Conservation (phyloP, 108 stramenopile species). For the Nannochloropsis granulata region DNA sequence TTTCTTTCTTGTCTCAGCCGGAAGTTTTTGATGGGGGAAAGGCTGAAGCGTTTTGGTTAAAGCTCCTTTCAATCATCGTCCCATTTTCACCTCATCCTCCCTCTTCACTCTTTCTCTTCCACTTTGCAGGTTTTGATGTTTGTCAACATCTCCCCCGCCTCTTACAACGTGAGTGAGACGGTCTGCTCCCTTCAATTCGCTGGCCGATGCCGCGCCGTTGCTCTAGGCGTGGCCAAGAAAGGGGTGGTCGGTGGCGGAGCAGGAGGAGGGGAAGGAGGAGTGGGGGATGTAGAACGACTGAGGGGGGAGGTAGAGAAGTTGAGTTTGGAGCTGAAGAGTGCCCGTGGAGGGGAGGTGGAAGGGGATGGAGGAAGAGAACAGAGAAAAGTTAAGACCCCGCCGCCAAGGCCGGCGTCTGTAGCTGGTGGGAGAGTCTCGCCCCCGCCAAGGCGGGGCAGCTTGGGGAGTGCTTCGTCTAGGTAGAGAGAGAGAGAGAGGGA, state of each 20-base stretch:
- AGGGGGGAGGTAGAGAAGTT: neutral
- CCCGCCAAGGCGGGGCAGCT: neutral
- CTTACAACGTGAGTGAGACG: conserved; percentile 37
- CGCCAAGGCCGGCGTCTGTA: neutral
- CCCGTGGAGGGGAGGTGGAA: neutral
- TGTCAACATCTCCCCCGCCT: conserved; percentile 43
- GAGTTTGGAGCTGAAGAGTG: no score
- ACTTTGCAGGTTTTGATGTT: conserved; percentile 37
- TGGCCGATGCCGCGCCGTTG: conserved; percentile 31
- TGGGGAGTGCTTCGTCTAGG: neutral
- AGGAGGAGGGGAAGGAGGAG: neutral
- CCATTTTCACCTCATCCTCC: neutral
- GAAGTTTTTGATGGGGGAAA: neutral
- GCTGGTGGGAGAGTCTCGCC: neutral
- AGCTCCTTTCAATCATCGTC: neutral
- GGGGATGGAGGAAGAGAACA: neutral
- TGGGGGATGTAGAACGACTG: neutral
- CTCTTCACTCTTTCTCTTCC: neutral
- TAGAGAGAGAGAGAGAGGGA: neutral
- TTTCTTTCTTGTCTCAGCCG: no score
- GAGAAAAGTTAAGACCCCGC: neutral
- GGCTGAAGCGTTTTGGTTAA: neutral
- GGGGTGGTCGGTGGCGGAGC: neutral
- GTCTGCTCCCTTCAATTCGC: conserved; percentile 45
- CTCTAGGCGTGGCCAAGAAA: conserved; percentile 33